These are phyloP conservation scores for Eucommia ulmoides DNA, from an alignment of 257 asterid genomes.

Conservation along the genomic window DNA sequence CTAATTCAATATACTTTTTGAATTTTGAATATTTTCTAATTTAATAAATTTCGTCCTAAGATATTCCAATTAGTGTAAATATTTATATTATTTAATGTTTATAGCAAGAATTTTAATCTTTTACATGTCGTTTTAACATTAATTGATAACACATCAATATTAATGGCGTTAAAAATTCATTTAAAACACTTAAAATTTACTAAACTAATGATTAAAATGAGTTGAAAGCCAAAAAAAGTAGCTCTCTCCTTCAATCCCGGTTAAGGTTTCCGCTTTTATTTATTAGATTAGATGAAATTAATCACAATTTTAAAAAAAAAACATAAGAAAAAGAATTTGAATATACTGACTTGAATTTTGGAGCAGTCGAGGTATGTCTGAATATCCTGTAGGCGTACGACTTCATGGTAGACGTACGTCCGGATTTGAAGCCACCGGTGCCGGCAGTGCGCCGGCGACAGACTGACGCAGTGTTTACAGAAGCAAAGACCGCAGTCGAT, in stretches of 20 bases:
- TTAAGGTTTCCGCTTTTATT: background rate
- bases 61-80: too few species aligned
- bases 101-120: too few species aligned
- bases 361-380: constrained; percentile 59
- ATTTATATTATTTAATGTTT: too few species aligned
- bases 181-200: background rate
- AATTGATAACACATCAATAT: background rate
- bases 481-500: constrained; percentile 46
- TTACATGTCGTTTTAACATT: background rate
- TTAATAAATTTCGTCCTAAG: too few species aligned
- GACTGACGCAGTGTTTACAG: constrained; percentile 46
- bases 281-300: background rate
- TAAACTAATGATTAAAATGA: background rate
- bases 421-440: constrained; percentile 60
- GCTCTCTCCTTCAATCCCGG: background rate
- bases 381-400: constrained; percentile 57
- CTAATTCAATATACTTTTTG: too few species aligned
- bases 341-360: constrained; percentile 40
- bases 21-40: too few species aligned
- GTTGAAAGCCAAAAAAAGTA: background rate
- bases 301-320: background rate
- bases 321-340: background rate
- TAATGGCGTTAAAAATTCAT: background rate
- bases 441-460: constrained; percentile 24
- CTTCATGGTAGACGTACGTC: constrained; percentile 66